Base-by-base conservation (phyloP, 352 stramenopile genomes). In the Phytophthora ohioensis region DNA sequence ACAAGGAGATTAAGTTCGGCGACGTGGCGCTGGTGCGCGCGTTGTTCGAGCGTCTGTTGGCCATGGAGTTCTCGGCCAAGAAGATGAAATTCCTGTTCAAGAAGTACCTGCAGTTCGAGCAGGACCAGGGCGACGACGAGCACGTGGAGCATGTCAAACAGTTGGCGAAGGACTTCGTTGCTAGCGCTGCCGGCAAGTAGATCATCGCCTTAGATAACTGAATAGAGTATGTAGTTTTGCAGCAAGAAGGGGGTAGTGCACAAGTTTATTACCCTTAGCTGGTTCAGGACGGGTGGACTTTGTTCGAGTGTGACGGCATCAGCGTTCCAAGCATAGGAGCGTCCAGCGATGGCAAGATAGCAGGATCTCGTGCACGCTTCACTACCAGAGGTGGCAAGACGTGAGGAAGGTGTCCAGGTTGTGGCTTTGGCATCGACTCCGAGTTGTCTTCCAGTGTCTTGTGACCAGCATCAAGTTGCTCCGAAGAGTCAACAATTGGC, bases 41-140 rank as follows among this genome's bases (percentile, higher is more conserved):
- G 27, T 82, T 99, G 49, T 98, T 99, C 52, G 87, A 97, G 63
- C 93, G 91, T 11, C 78, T 98, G n/a, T 62, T 98, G 15, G 88
- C 90, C 17, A 96, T 98, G 83, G 96, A 98, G 35, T 98, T 98
- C 48, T 97, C 86, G 7, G 88, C 97, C 64, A 99, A 99, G 76
- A 98, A 99, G 88, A 99, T 99, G 95, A 99, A 99, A 81, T 98
- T 96, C 66, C 71, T 98, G 63, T 99, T 99, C 84, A 98, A 99
- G 75, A 99, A 99, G 76, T 98, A 91, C 81, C 87, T 98, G 65
- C 75, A 87, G 30, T 97, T 98, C 59, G 97, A 99, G 83, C 90
- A 98, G 68, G 85, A 92, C 10, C 88, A 98, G 73, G 97, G 97
- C 42, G 87, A 97, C 58, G 87, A 91, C 54, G 80, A 87, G 9